Conservation (phyloP, 306 rosid species). For the Cicer cuneatum region DNA sequence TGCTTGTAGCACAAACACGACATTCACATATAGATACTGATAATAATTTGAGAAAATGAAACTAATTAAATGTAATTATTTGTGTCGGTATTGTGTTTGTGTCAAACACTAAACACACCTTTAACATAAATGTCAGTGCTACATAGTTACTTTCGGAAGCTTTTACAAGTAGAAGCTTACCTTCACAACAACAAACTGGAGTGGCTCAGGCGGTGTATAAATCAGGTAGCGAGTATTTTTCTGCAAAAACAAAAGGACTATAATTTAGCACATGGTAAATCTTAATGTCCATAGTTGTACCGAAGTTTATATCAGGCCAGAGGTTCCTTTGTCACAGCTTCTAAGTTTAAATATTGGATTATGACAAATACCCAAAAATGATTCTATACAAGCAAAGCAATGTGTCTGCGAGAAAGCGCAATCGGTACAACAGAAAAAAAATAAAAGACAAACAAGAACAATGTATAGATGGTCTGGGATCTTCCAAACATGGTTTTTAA, state of each 20-base stretch:
- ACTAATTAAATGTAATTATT: no score
- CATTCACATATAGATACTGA: no score
- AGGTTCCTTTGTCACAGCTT: slow-evolving; percentile 14
- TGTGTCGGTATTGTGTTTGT: no score
- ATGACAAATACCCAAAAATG: slow-evolving; percentile 14
- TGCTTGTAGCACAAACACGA: no score
- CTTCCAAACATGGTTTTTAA: neutral
- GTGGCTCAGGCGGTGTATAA: slow-evolving; percentile 90
- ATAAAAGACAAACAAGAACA: slow-evolving; percentile 17
- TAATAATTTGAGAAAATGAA: no score
- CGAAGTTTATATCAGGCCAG: slow-evolving; percentile 15
- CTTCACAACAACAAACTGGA: slow-evolving; percentile 55
- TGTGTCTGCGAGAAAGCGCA: slow-evolving; percentile 21
- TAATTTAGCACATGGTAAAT: slow-evolving; percentile 31
- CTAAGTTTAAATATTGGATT: slow-evolving; percentile 5
- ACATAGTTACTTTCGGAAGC: slow-evolving; percentile 7
- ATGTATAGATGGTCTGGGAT: neutral
- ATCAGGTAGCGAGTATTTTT: slow-evolving; percentile 80
- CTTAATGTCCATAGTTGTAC: slow-evolving; percentile 24
- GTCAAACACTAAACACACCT: no score
- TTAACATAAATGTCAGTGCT: no score
- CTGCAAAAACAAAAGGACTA: slow-evolving; percentile 52
- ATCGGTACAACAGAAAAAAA: slow-evolving; percentile 14
- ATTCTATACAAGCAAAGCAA: slow-evolving; percentile 1
- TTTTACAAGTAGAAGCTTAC: slow-evolving; percentile 43